Conservation (phyloP, 805 yeast species). For the Ogataea ramenticola region DNA sequence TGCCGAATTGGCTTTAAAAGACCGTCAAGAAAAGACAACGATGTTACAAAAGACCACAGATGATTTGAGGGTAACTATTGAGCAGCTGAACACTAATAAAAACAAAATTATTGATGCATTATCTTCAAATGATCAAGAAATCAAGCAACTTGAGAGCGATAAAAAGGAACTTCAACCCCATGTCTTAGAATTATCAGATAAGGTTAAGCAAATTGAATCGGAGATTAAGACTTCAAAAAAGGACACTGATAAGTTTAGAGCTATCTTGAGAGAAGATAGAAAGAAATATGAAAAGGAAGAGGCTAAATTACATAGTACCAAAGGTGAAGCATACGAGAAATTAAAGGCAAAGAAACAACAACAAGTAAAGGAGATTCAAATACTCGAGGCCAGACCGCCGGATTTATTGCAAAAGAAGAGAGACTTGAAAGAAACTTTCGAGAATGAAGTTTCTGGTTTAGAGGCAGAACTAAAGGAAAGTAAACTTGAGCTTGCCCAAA, state of each 20-base stretch:
- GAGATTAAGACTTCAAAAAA: background rate
- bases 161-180: background rate
- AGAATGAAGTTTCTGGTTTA: constrained; percentile 5
- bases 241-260: constrained; percentile 1
- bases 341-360: constrained; percentile 14
- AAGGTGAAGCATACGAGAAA: constrained; percentile 37
- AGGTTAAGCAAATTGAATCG: background rate
- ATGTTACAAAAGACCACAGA: no score
- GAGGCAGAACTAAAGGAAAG: constrained; percentile 3
- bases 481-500: constrained; percentile 2
- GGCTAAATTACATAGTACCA: constrained; percentile 29
- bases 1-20: constrained; percentile 13
- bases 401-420: background rate
- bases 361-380: constrained; percentile 9
- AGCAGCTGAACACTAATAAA: constrained; percentile 5
- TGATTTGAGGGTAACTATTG: constrained; percentile 1
- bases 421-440: constrained; percentile 6
- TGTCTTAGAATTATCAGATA: background rate
- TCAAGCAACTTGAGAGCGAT: constrained; percentile 13
- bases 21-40: no score
- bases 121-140: constrained; percentile 7
- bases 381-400: constrained; percentile 3
- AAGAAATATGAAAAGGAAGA: constrained; percentile 25
- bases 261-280: constrained; percentile 17
- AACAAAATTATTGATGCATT: constrained; percentile 14